Base-by-base conservation (phyloP, 2,329 filamentous ascomycete species). In the Mycosphaerella sp. region DNA sequence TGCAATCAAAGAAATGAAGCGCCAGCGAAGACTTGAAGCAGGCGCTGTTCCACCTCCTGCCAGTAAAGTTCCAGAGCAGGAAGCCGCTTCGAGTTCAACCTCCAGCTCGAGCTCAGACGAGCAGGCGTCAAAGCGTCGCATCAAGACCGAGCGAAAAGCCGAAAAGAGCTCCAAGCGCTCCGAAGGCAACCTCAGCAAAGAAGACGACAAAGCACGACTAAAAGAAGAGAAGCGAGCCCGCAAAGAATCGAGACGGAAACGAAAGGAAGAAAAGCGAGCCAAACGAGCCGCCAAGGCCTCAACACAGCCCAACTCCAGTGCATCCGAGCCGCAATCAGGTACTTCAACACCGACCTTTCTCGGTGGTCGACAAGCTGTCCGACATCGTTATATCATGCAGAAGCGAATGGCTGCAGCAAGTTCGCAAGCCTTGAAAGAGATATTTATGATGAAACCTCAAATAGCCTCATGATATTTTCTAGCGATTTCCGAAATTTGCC, bases 331-430 rank as follows among this genome's bases (percentile, higher is more conserved):
- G 3, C 30, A 39, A 37, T 49, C 41, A n/a, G 66, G 67, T 5
- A 61, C 64, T 4, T 61, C 62, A 9, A 63, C 68, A 27, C 59
- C 67, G 10, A 53, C 61, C 41, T 58, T 60, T 25, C 59, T 64
- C 44, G 58, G 52, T 12, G 62, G 64, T 34, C 79, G 89, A 57
- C 87, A 90, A 66, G 79, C 86, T 49, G 81, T 90, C 41, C 77
- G 91, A 57, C 82, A 87, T 59, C 79, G 88, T 54, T 88, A 90
- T 69, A 95, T 97, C 63, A 85, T 85, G 50, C 87, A 93, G 62
- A 97, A 97, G 75, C 84, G 82, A 62, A 81, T 85, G 73, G 89
- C 90, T 2, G 79, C 89, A 52, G 79, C 89, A 73, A 87, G 96
- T 68, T 79, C 84, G 43, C 82, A 85, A 64, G 87, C 89, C 12